Conservation (phyloP, 495 filamentous ascomycete species). For the Penicilliopsis zonata region DNA sequence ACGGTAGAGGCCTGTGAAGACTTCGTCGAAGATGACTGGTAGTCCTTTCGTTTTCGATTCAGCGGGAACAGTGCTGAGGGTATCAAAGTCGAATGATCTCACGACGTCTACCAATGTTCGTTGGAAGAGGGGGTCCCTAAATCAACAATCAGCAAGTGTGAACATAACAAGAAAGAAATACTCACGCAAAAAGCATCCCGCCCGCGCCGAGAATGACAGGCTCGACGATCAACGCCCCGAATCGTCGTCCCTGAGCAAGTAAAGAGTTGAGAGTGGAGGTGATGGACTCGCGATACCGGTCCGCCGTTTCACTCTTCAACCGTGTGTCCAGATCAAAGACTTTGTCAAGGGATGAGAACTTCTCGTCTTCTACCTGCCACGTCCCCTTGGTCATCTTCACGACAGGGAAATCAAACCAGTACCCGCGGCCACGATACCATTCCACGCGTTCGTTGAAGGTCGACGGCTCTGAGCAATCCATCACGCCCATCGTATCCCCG, state of each 20-base stretch:
- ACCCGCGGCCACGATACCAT: slow-evolving; percentile 63
- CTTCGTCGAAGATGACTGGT: slow-evolving; percentile 67
- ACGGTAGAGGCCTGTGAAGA: slow-evolving; percentile 72
- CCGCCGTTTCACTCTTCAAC: slow-evolving; percentile 21
- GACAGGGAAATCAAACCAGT: slow-evolving; percentile 65
- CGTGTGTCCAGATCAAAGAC: slow-evolving; percentile 51
- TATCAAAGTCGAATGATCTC: no score
- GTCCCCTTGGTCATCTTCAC: slow-evolving; percentile 48
- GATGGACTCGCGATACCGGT: slow-evolving; percentile 48
- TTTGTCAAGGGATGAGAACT: slow-evolving; percentile 38
- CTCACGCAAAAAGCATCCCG: slow-evolving; percentile 66
- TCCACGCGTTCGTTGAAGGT: slow-evolving; percentile 64
- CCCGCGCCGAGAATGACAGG: slow-evolving; percentile 66
- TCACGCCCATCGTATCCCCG: slow-evolving; percentile 70
- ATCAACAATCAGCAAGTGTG: slow-evolving; percentile 6
- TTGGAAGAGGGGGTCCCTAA: slow-evolving; percentile 68
- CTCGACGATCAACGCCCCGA: slow-evolving; percentile 65
- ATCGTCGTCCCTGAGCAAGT: slow-evolving; percentile 44
- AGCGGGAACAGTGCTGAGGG: no score
- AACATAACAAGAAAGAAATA: slow-evolving; percentile 2
- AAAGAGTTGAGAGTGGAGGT: slow-evolving; percentile 34
- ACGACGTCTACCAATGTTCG: slow-evolving; percentile 49
- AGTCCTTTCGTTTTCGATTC: no score
- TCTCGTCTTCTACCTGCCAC: slow-evolving; percentile 45
- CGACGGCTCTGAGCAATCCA: slow-evolving; percentile 65